phyloP scores from a whole-genome alignment of 257 asterid species.

The Solanum clarkiae region DNA sequence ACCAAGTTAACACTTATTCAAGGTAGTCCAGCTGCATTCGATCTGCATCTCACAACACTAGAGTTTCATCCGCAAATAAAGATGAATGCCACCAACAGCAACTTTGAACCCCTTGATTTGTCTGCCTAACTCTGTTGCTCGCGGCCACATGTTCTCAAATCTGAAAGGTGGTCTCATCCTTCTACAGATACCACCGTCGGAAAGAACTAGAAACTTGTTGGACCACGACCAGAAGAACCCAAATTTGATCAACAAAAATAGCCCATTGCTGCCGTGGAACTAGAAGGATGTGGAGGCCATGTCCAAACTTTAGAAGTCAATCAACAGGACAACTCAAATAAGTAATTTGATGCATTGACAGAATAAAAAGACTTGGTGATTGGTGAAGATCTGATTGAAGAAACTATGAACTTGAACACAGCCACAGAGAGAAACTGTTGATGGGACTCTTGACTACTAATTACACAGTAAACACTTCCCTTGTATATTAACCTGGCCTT shows the following conservation, averaged over 20 bases:
- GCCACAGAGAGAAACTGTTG: background rate
- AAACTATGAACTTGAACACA: background rate
- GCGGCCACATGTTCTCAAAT: background rate
- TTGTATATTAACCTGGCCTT: background rate
- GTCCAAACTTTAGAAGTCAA: background rate
- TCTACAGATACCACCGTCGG: background rate
- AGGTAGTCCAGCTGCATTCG: too few relatives aligned
- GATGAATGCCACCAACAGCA: too few relatives aligned
- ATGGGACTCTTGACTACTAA: background rate
- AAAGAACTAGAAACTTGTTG: background rate
- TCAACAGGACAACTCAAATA: background rate
- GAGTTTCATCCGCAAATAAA: too few relatives aligned
- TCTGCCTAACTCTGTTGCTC: background rate
- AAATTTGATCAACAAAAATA: background rate
- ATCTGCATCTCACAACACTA: too few relatives aligned
- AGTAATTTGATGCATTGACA: background rate
- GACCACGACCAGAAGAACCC: background rate
- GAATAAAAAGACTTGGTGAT: background rate
- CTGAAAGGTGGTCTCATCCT: background rate
- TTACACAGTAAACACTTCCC: background rate
- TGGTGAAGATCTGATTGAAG: background rate
- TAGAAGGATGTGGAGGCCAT: background rate
- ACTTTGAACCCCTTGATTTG: too few relatives aligned
- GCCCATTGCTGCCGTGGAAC: background rate
- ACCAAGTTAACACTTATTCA: too few relatives aligned